Conservation (phyloP, 352 stramenopile species). For the Albugo candida region DNA sequence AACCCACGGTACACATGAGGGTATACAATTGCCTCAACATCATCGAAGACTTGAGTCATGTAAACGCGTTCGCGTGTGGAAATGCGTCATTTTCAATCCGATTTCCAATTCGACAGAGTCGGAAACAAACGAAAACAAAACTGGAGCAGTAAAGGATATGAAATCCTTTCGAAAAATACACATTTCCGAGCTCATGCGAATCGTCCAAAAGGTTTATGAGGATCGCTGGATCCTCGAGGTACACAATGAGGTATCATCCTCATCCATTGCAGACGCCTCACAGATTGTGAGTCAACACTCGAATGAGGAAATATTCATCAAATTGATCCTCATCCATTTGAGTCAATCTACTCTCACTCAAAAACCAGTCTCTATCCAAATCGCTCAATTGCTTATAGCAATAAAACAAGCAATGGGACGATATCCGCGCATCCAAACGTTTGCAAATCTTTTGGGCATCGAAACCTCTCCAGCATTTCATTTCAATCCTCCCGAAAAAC, state of each 20-base stretch:
- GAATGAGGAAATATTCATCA: conserved; percentile 24
- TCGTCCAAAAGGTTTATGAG: conserved; percentile 64
- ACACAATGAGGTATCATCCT: conserved; percentile 1
- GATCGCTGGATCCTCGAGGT: conserved; percentile 22
- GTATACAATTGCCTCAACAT: too few relatives aligned
- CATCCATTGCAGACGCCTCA: conserved; percentile 35
- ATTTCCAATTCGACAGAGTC: conserved; percentile 39
- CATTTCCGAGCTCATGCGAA: conserved; percentile 31
- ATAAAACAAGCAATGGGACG: conserved; percentile 19
- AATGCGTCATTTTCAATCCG: conserved; percentile 35
- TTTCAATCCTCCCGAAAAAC: conserved; percentile 52
- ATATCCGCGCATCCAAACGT: conserved; percentile 33
- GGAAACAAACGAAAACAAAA: conserved; percentile 10
- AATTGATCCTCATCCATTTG: conserved; percentile 8
- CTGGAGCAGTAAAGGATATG: too few relatives aligned
- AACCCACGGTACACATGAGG: too few relatives aligned
- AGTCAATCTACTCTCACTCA: neutral
- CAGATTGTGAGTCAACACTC: conserved; percentile 34
- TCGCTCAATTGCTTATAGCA: conserved; percentile 28
- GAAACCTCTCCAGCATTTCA: conserved; percentile 8
- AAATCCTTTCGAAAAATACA: conserved; percentile 52
- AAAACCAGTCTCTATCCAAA: conserved; percentile 20
- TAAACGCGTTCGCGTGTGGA: conserved; percentile 56
- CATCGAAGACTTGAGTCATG: conserved; percentile 47
- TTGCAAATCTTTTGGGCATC: conserved; percentile 39